Evolutionary conservation across 371 early-diverging fungal species (phyloP).

Genomic region (Syncephalastrum racemosum): DNA sequence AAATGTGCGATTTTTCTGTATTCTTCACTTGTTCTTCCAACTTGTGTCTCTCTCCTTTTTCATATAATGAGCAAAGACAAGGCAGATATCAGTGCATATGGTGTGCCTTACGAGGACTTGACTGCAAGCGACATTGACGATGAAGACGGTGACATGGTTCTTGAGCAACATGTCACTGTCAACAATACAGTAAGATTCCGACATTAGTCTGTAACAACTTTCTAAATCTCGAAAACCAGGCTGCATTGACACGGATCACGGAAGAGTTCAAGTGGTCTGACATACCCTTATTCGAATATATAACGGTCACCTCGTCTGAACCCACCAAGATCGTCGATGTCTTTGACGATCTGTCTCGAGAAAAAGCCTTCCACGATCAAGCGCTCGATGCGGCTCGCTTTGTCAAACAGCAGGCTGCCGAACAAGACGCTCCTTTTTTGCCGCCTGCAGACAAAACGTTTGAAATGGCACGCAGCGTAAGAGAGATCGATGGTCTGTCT

Average conservation of each 20-base stretch:
- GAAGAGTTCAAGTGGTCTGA: slow-evolving; percentile 69
- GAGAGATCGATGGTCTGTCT: slow-evolving; percentile 63
- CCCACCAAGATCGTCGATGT: slow-evolving; percentile 66
- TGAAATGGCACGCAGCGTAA: slow-evolving; percentile 86
- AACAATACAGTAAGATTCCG: slow-evolving; percentile 64
- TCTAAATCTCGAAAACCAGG: slow-evolving; percentile 25
- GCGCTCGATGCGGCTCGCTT: slow-evolving; percentile 75
- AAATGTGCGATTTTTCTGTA: too few species aligned
- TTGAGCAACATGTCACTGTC: slow-evolving; percentile 61
- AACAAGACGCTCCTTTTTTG: slow-evolving; percentile 71
- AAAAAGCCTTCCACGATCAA: slow-evolving; percentile 87
- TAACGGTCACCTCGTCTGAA: slow-evolving; percentile 65
- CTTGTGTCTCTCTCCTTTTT: not conserved
- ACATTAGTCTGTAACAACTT: not conserved
- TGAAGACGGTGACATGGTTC: slow-evolving; percentile 61
- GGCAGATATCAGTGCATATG: slow-evolving; percentile 3
- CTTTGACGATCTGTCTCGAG: slow-evolving; percentile 86
- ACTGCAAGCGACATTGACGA: slow-evolving; percentile 38
- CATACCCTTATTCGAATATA: slow-evolving; percentile 82
- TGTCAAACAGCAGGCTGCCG: slow-evolving; percentile 59
- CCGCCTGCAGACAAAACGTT: slow-evolving; percentile 86
- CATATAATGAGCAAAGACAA: not conserved
- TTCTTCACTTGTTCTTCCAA: not conserved
- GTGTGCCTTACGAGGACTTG: slow-evolving; percentile 29
- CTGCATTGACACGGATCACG: slow-evolving; percentile 59